These are phyloP conservation scores for Fusarium redolens DNA, from an alignment of 2,329 filamentous ascomycete species.

Conservation along the genomic window DNA sequence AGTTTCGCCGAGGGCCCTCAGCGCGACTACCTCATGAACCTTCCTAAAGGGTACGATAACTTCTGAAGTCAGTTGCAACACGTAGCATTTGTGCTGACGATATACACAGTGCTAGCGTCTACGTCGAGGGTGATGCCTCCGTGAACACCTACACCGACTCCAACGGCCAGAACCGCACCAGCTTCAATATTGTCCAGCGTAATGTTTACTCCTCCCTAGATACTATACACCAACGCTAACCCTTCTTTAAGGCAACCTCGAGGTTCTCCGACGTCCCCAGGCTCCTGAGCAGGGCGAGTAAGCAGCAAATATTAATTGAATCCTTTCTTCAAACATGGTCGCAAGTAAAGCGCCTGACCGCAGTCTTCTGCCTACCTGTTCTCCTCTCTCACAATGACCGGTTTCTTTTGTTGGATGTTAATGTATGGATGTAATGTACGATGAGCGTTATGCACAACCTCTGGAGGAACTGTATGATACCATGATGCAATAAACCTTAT, in stretches of 20 bases:
- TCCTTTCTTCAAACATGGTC: neutral
- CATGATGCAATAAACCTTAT: slow-evolving; percentile 42
- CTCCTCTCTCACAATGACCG: slow-evolving; percentile 37
- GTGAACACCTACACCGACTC: slow-evolving; percentile 74
- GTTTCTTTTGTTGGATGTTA: slow-evolving; percentile 37
- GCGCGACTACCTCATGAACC: slow-evolving; percentile 76
- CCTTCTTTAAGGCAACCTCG: slow-evolving; percentile 54
- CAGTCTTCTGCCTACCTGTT: slow-evolving; percentile 5
- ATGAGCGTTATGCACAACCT: slow-evolving; percentile 33
- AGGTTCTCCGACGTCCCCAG: slow-evolving; percentile 58
- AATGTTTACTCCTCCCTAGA: slow-evolving; percentile 54
- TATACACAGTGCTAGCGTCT: slow-evolving; percentile 75
- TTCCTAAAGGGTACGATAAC: slow-evolving; percentile 86
- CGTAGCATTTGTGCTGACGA: slow-evolving; percentile 21
- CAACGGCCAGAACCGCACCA: slow-evolving; percentile 74
- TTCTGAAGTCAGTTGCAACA: neutral
- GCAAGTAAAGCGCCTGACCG: neutral
- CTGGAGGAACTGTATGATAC: slow-evolving; percentile 41
- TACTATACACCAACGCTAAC: slow-evolving; percentile 24
- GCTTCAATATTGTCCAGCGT: slow-evolving; percentile 84
- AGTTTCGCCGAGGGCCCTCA: slow-evolving; percentile 78
- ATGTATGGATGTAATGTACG: slow-evolving; percentile 38
- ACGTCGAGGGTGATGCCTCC: slow-evolving; percentile 83
- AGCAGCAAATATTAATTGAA: neutral
- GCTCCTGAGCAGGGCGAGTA: slow-evolving; percentile 40